A percentile compares a stretch with the other conserved stretches of the same genome.
These are phyloP conservation scores for Penicillium griseofulvum DNA, from an alignment of 2,329 filamentous ascomycete genomes.

Conservation along the genomic window DNA sequence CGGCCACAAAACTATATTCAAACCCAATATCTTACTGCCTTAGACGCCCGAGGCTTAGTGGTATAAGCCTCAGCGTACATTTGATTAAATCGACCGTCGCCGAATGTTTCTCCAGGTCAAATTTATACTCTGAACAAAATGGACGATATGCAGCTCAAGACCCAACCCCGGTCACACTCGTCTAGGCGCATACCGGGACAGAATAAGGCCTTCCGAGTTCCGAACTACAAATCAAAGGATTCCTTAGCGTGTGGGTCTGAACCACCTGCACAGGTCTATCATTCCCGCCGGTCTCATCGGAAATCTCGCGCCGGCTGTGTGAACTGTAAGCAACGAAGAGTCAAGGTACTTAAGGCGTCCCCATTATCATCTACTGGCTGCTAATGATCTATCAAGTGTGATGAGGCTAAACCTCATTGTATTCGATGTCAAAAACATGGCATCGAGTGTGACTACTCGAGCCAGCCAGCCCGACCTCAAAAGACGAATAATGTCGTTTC, in stretches of 20 bases:
- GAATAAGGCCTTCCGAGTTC: constrained; percentile 27
- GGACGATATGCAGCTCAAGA: not conserved
- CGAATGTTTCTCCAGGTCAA: too few relatives aligned
- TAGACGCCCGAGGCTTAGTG: not conserved
- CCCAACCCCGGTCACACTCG: not conserved
- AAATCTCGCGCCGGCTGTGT: constrained; percentile 36
- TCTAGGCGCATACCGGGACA: constrained; percentile 21
- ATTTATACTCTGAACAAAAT: not conserved
- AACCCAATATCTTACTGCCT: not conserved
- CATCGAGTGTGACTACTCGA: constrained; percentile 30
- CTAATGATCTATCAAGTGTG: constrained; percentile 25
- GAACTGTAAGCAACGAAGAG: constrained; percentile 35
- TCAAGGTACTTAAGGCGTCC: constrained; percentile 30
- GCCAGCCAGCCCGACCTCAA: not conserved
- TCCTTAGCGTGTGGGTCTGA: not conserved
- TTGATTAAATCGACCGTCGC: not conserved
- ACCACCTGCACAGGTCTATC: constrained; percentile 20
- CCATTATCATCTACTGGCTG: not conserved
- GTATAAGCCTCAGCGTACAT: not conserved
- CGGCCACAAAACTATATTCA: not conserved
- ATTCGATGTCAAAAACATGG: constrained; percentile 31
- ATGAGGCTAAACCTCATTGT: constrained; percentile 35
- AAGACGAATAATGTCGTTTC: constrained; percentile 12
- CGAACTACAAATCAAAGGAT: constrained; percentile 15
- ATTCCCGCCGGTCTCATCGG: constrained; percentile 33